Conservation (phyloP, 148 eudicot genomes). For the Fagopyrum esculentum region DNA sequence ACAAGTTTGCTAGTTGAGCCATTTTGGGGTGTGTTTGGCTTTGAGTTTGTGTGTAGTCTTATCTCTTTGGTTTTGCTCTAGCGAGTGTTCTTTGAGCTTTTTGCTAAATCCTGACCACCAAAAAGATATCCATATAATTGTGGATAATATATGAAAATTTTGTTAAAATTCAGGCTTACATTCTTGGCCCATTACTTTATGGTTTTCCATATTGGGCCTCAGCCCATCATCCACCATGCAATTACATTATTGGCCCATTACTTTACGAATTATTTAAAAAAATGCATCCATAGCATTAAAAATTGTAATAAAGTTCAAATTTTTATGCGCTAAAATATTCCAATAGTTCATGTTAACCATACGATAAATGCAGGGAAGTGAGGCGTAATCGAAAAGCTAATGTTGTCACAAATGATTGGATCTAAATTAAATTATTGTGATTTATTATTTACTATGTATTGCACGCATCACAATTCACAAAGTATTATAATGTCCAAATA, state of each 20-base stretch:
- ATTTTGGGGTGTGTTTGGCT: constrained; percentile 21
- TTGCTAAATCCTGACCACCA: constrained; percentile 43
- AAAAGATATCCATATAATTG: constrained; percentile 34
- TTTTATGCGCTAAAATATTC: too few relatives aligned
- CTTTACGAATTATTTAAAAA: too few relatives aligned
- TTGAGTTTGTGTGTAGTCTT: not conserved
- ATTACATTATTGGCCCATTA: not conserved
- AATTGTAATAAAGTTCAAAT: too few relatives aligned
- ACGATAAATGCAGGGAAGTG: too few relatives aligned
- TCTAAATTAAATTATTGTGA: not conserved
- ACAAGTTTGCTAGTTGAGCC: constrained; percentile 47
- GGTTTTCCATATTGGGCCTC: not conserved
- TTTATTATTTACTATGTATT: not conserved
- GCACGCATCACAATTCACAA: too few relatives aligned
- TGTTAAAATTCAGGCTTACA: constrained; percentile 12
- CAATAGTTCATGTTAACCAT: too few relatives aligned
- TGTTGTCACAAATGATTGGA: constrained; percentile 6
- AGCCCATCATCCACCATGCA: not conserved
- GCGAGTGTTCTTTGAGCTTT: not conserved
- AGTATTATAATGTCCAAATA: too few relatives aligned
- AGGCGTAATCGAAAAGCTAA: not conserved
- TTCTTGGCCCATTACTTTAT: not conserved
- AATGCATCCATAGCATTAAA: too few relatives aligned
- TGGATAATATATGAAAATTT: not conserved
- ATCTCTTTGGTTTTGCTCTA: not conserved